Conservation (phyloP, 2,329 filamentous ascomycete species). For the Sclerotinia borealis region DNA sequence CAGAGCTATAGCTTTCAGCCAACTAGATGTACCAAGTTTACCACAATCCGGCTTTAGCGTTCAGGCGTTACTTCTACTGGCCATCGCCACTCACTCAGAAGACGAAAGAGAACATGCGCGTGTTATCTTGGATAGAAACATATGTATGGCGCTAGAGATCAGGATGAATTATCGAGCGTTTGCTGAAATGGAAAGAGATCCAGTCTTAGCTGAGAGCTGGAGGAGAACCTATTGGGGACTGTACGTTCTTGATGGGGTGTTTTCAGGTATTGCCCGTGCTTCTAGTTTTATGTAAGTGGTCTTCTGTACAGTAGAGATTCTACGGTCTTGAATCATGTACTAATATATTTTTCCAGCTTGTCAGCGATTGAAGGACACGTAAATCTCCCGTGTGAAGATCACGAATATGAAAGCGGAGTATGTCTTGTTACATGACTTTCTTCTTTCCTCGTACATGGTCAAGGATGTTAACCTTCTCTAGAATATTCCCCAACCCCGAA, state of each 20-base stretch:
- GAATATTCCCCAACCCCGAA: slow-evolving; percentile 34
- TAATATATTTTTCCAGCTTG: slow-evolving; percentile 18
- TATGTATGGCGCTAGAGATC: slow-evolving; percentile 52
- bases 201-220: slow-evolving; percentile 37
- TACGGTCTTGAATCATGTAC: neutral
- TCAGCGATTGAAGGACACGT: slow-evolving; percentile 31
- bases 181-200: slow-evolving; percentile 36
- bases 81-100: slow-evolving; percentile 35
- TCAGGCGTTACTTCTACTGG: slow-evolving; percentile 35
- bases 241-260: slow-evolving; percentile 29
- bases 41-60: slow-evolving; percentile 32
- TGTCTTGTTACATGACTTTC: slow-evolving; percentile 15
- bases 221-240: slow-evolving; percentile 39
- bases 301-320: neutral
- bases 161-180: slow-evolving; percentile 53
- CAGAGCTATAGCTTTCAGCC: slow-evolving; percentile 25
- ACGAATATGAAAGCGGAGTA: slow-evolving; percentile 38
- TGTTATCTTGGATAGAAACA: slow-evolving; percentile 41
- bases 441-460: neutral
- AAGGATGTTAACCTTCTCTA: slow-evolving; percentile 19
- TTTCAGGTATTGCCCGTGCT: slow-evolving; percentile 20
- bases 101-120: slow-evolving; percentile 27
- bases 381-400: slow-evolving; percentile 38
- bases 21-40: slow-evolving; percentile 27
- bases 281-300: slow-evolving; percentile 24